Evolutionary conservation across 1,139 yeast species (phyloP).

Genomic region (Scheffersomyces illinoinensis): DNA sequence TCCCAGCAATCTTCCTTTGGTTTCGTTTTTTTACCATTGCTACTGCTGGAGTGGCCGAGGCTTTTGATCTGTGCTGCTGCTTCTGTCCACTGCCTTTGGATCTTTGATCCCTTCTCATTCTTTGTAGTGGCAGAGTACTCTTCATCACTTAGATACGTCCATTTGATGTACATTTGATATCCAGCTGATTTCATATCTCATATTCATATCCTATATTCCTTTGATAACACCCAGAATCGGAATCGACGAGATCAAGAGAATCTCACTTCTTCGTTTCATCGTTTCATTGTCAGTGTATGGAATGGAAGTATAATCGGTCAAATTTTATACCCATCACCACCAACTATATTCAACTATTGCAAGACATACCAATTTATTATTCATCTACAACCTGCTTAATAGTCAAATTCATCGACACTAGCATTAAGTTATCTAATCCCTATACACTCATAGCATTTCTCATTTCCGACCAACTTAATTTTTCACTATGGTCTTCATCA

Average conservation of each 20-base stretch:
- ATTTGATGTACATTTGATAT: neutral
- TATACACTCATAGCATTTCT: neutral
- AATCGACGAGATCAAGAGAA: neutral
- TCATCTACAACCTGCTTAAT: neutral
- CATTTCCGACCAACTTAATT: neutral
- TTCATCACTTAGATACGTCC: neutral
- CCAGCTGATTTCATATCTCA: neutral
- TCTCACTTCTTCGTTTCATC: neutral
- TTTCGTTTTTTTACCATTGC: neutral
- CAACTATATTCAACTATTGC: slow-evolving; percentile 5
- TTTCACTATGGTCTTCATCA: slow-evolving; percentile 22
- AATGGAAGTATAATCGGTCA: neutral
- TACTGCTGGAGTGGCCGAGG: neutral
- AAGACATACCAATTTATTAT: neutral
- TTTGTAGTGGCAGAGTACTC: neutral
- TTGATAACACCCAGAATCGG: neutral
- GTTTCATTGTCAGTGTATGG: neutral
- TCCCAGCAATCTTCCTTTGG: neutral
- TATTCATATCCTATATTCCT: neutral
- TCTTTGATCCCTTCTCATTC: neutral
- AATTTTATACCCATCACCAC: neutral
- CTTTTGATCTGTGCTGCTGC: neutral
- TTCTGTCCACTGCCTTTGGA: neutral
- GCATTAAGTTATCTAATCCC: neutral
- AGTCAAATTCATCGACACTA: neutral